Base-by-base conservation (phyloP, 371 early-diverging fungal species). In the Neoconidiobolus thromboides region DNA sequence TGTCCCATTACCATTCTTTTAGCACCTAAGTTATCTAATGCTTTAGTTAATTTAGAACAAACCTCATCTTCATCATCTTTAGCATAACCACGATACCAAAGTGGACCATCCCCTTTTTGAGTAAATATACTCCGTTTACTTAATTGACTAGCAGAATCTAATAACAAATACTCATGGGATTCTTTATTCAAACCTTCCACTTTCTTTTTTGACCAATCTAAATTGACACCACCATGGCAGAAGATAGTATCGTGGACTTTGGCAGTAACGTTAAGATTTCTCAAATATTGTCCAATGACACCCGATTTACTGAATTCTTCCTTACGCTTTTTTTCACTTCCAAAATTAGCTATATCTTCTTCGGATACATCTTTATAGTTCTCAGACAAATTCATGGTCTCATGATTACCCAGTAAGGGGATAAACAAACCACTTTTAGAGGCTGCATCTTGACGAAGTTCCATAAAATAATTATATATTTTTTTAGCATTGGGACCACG, bases 1-100 rank as follows among this genome's bases (percentile, higher is more conserved):
- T 88, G 88, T 1, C 85, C 88, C 41, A 86, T 73, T 2, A 88
- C 79, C 76, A 88, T 83, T 1, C 86, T 72, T 61, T 80, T 78
- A 2, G 80, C 76, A 52, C 73, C 70, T 63, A 85, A 58, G 15
- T 64, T 38, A 3, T 68, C 66, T 12, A 85, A 62, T 0, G 83
- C 79, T 42, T 70, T 40, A 3, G 75, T 71, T 43, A 86, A 58
- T 10, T 69, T 7, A 10, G 61, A 56, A 62, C 84, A 83, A 2
- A 74, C 72, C 0, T 41, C 59, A 2, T 61, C 57, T 60, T 81
- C 83, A 6, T 68, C 65, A n/a, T 78, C 77, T 43, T 69, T 26
- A 2, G 83, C 83, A 64, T 76, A 86, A 0, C 80, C 82, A 43
- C 86, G 66, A 61, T 80, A 82, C 83, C 78, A 75, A 0, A 75